phyloP scores from a whole-genome alignment of 140 eudicot species.

The Flaveria floridana region DNA sequence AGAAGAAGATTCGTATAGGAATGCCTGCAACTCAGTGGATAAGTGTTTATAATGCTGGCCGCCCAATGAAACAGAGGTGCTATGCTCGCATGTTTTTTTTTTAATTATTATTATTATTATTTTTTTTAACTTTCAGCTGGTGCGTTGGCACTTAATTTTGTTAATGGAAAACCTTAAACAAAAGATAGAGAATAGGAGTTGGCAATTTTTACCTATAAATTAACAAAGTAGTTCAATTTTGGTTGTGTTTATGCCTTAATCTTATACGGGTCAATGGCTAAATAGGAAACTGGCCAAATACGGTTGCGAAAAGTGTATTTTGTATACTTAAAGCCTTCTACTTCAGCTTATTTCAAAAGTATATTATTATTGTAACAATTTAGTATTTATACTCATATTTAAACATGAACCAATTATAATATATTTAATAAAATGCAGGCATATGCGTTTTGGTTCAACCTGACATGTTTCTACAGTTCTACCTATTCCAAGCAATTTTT shows the following conservation, averaged over 20 bases:
- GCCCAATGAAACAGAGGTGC: constrained; percentile 93
- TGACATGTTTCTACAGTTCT: background rate
- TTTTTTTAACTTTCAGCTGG: background rate
- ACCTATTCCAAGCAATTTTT: background rate
- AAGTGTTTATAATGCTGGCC: constrained; percentile 78
- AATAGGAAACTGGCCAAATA: background rate
- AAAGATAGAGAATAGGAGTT: background rate
- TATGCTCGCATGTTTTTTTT: background rate
- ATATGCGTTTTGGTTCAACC: background rate
- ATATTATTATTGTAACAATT: background rate
- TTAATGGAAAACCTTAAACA: background rate
- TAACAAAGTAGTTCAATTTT: background rate
- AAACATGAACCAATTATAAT: background rate
- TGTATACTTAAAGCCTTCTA: background rate
- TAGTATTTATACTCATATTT: background rate
- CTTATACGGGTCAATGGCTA: background rate
- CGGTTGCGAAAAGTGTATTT: background rate
- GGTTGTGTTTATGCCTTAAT: background rate
- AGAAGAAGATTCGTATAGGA: constrained; percentile 80
- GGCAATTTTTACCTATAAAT: background rate
- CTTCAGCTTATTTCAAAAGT: background rate
- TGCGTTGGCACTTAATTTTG: background rate
- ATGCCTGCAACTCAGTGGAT: constrained; percentile 96
- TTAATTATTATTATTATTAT: too few relatives aligned
- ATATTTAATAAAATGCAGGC: background rate